These are phyloP conservation scores for Solanum hybrid DNA, from an alignment of 305 asterid species.

Conservation along the genomic window DNA sequence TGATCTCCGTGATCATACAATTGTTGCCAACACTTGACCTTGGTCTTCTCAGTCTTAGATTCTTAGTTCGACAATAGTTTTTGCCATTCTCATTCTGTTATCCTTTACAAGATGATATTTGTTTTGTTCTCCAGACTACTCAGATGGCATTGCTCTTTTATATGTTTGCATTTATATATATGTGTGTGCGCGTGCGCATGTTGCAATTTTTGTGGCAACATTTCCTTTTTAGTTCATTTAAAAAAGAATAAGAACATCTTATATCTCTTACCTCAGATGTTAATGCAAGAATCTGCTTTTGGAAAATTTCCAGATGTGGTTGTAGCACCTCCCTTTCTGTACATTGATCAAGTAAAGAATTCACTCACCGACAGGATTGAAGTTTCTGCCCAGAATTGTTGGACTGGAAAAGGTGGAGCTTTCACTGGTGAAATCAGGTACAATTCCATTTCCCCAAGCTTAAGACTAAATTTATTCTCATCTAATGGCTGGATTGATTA, in stretches of 20 bases:
- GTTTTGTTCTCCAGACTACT: background rate
- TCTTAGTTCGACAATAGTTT: background rate
- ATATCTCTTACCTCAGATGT: background rate
- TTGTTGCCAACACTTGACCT: background rate
- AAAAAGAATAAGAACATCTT: background rate
- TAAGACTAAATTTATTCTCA: background rate
- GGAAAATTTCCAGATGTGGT: conserved; percentile 59
- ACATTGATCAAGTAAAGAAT: conserved; percentile 79
- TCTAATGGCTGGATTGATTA: background rate
- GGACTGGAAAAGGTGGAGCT: conserved; percentile 96
- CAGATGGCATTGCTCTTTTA: background rate
- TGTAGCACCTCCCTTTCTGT: conserved; percentile 85
- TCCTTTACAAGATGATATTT: background rate
- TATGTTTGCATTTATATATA: background rate
- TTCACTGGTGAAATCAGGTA: conserved; percentile 96
- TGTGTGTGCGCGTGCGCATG: background rate
- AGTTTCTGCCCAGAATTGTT: conserved; percentile 80
- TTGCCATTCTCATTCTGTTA: background rate
- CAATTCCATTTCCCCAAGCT: background rate
- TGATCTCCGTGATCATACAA: background rate
- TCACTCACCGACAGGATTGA: conserved; percentile 58
- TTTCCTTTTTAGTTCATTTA: background rate
- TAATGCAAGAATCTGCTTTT: background rate
- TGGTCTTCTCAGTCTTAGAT: background rate
- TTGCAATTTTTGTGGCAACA: background rate